Conservation (phyloP, 2,329 filamentous ascomycete species). For the Microdochium nivale region DNA sequence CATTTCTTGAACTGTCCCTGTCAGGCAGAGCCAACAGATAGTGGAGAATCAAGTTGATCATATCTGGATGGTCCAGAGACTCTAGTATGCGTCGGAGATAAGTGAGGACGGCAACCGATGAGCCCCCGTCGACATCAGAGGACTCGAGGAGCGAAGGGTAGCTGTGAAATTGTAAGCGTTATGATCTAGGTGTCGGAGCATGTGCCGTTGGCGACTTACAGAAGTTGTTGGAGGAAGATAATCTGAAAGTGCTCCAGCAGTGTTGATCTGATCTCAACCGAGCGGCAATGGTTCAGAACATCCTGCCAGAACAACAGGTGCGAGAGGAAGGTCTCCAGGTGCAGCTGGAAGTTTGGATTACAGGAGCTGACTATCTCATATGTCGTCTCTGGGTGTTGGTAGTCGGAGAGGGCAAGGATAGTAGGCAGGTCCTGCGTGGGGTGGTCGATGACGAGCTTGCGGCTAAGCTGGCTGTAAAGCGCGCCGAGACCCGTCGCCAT, state of each 20-base stretch:
- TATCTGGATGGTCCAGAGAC: conserved; percentile 83
- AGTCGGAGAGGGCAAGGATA: conserved; percentile 83
- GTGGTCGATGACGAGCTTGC: conserved; percentile 76
- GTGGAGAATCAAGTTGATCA: conserved; percentile 87
- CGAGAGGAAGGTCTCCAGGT: conserved; percentile 87
- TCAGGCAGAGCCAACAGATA: conserved; percentile 82
- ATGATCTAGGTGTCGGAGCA: neutral
- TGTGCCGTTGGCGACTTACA: conserved; percentile 45
- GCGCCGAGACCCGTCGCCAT: conserved; percentile 94
- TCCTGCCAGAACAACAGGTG: conserved; percentile 98
- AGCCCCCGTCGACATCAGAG: conserved; percentile 93
- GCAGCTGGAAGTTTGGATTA: conserved; percentile 68
- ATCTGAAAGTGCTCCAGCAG: conserved; percentile 95
- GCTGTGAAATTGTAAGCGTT: conserved; percentile 32
- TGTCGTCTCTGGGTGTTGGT: conserved; percentile 61
- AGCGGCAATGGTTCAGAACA: conserved; percentile 90
- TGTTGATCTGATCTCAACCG: conserved; percentile 83
- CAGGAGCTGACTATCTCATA: conserved; percentile 67
- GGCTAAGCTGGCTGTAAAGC: conserved; percentile 56
- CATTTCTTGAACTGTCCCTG: conserved; percentile 24
- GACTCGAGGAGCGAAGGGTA: conserved; percentile 95
- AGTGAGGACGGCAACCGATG: conserved; percentile 89
- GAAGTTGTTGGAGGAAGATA: conserved; percentile 85
- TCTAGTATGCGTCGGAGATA: conserved; percentile 89
- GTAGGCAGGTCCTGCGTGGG: conserved; percentile 68